These are phyloP conservation scores for Fragaria vesca DNA, from an alignment of 306 rosid genomes.

Conservation along the genomic window DNA sequence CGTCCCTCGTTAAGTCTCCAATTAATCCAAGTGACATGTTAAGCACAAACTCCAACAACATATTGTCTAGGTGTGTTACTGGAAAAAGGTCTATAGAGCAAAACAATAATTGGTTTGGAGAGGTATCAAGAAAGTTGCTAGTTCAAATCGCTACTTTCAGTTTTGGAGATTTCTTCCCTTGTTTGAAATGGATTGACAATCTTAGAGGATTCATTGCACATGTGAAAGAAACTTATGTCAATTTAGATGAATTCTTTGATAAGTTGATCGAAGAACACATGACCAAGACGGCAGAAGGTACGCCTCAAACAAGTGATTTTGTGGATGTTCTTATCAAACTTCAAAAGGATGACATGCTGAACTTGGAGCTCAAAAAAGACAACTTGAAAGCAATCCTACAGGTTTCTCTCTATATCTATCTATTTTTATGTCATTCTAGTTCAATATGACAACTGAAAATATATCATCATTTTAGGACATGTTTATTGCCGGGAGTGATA, in stretches of 20 bases:
- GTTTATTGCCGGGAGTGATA: not conserved
- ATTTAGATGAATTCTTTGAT: constrained; percentile 31
- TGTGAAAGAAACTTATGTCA: constrained; percentile 4
- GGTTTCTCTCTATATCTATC: not conserved
- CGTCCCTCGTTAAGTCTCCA: not conserved
- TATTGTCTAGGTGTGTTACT: constrained; percentile 26
- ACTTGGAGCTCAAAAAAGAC: constrained; percentile 5
- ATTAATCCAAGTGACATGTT: constrained; percentile 31
- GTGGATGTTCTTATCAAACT: constrained; percentile 23
- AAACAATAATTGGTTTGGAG: constrained; percentile 13
- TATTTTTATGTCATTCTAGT: no score
- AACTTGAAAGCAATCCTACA: constrained; percentile 25
- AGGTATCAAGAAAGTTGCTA: not conserved
- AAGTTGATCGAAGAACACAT: constrained; percentile 30
- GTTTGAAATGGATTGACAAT: no score
- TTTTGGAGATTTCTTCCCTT: no score
- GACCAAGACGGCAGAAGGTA: not conserved
- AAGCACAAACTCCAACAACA: constrained; percentile 18
- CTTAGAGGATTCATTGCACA: no score
- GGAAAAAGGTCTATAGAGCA: constrained; percentile 20
- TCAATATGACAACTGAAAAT: not conserved
- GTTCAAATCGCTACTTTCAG: no score
- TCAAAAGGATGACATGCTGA: not conserved
- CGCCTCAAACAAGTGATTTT: constrained; percentile 3
- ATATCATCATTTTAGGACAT: not conserved